Conservation (phyloP, 306 rosid genomes). For the Rubus idaeus region DNA sequence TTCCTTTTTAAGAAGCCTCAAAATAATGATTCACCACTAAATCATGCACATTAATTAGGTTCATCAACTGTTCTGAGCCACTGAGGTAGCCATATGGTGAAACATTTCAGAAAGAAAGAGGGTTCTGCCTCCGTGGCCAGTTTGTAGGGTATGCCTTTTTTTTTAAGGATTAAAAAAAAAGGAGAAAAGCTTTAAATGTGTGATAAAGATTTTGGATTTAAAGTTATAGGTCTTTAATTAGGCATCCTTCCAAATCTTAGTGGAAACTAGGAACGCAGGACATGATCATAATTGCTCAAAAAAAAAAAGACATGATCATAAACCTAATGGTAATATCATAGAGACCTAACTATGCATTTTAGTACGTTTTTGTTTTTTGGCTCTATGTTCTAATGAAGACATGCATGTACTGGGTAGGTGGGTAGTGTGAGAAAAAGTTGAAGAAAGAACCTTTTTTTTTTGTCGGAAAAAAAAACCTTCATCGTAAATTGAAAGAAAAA, state of each 20-base stretch:
- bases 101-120: neutral
- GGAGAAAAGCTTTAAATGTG: neutral
- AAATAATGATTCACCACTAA: neutral
- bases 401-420: no score
- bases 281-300: neutral
- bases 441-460: no score
- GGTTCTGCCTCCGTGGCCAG: no score
- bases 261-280: neutral
- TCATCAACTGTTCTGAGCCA: neutral
- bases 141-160: no score
- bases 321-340: no score
- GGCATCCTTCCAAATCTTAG: conserved; percentile 1
- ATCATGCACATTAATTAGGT: neutral
- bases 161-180: neutral
- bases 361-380: no score
- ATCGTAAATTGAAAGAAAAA: neutral
- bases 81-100: neutral
- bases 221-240: conserved; percentile 7
- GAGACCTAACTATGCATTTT: neutral
- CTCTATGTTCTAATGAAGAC: no score
- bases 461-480: neutral
- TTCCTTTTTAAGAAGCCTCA: neutral
- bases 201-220: conserved; percentile 11
- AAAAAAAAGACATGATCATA: no score
- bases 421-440: no score